Evolutionary conservation across 108 stramenopile species (phyloP), one percentile per base, ranked within the genome.

Genomic region (Nitzschia palea): DNA sequence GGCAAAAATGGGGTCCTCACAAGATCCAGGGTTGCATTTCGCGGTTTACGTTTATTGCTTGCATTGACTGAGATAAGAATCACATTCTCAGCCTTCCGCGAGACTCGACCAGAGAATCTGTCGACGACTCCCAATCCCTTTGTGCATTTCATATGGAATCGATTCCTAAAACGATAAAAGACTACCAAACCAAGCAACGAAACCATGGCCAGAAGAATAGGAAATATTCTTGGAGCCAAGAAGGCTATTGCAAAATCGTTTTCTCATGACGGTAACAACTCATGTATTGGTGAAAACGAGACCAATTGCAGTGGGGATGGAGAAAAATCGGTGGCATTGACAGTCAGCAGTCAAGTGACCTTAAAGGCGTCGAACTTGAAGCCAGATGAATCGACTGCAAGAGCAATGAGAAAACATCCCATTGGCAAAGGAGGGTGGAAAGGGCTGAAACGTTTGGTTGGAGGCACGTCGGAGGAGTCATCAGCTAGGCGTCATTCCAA

Each of bases 281-380:
- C 65, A 15, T 50, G 35, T 0, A n/a, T 36, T 26, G 25, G 31
- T 10, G 65, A 65, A 22, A 37, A 40, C 23, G 51, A 15, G 15
- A 65, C 65, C 1, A 12, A 34, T 12, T 53, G 36, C 25, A 65
- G 65, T 25, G 51, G 20, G 15, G 51, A 65, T 4, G 65, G 51
- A 35, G 65, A 64, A 30, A 55, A 60, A 37, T 78, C 77, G 25
- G 71, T 79, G 30, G 72, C 71, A 17, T 29, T 60, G 26, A 74
- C 79, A 20, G 65, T 72, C n/a, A 18, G 50, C 44, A 76, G 70
- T 58, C 65, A 57, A 23, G 62, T 57, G 3, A 83, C 82, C 1
- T 53, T 75, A 18, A 78, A 77, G 25, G 83, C 67, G 30, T 78
- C 83, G 32, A 85, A 77, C 47, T 25, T 42, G 43, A 60, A 65